Conservation (phyloP, 495 filamentous ascomycete species). For the Penicillium arizonense region DNA sequence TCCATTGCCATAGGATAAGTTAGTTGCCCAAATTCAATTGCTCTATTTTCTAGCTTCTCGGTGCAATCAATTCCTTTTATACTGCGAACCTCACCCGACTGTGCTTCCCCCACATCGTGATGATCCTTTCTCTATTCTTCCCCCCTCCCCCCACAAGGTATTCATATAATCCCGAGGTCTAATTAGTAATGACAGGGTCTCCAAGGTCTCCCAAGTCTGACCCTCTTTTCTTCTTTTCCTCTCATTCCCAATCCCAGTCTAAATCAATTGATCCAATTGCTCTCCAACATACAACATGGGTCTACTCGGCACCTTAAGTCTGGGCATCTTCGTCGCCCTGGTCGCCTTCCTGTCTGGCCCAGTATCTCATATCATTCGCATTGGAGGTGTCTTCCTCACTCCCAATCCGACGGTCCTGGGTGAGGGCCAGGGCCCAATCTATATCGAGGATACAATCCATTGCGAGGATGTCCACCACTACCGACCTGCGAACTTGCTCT, state of each 20-base stretch:
- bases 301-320: conserved; percentile 17
- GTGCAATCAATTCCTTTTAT: too few relatives aligned
- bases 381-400: conserved; percentile 30
- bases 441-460: conserved; percentile 52
- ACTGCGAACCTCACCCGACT: neutral
- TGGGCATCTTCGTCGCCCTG: conserved; percentile 35
- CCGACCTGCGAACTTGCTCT: conserved; percentile 45
- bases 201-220: neutral
- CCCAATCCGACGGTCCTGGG: conserved; percentile 27
- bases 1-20: neutral
- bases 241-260: too few relatives aligned
- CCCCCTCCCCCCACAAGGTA: neutral
- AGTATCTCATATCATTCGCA: conserved; percentile 22
- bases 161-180: neutral
- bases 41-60: neutral
- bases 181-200: neutral
- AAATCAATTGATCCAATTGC: neutral
- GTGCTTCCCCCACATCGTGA: neutral
- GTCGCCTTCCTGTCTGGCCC: conserved; percentile 32
- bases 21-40: conserved; percentile 6
- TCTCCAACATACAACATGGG: conserved; percentile 18
- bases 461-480: conserved; percentile 64
- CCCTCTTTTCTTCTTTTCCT: neutral
- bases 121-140: neutral
- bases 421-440: conserved; percentile 33